Evolutionary conservation across 1,284 basidiomycete genomes (phyloP), one percentile per base, ranked within the genome.

Genomic region (Meripilus lineatus): DNA sequence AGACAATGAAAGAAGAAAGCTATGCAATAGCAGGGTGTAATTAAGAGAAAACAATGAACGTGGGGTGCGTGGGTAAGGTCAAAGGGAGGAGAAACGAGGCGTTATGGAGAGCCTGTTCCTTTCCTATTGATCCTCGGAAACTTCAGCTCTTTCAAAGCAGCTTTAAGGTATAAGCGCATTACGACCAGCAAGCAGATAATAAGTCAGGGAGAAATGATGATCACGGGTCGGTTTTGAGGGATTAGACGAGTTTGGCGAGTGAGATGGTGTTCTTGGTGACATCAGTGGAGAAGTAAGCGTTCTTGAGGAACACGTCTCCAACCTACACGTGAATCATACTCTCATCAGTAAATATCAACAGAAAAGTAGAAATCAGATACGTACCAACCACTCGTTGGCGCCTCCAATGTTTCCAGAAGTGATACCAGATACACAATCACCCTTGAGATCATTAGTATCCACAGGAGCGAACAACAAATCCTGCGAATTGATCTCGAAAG

Each of bases 341-440:
- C 51, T 28, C 18, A n/a, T 46, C 45, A 50, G 38, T 23, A 36
- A 48, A 23, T 3, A 24, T 24, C 14, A 40, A 35, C 14, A 20
- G 6, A 40, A 40, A 10, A 40, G 37, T 43, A 32, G n/a, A 47
- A 48, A 48, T 43, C 28, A 44, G 24, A 43, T 18, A 56, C 75
- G 56, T 53, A 80, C 79, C 46, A 94, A 74, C 89, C 88, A 92
- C 58, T 87, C 77, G 18, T 69, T 74, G 21, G 73, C 71, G 45
- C 74, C 75, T 40, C 77, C 81, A 37, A 88, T 67, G 34, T 72
- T 62, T 13, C 84, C 86, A 6, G 81, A 66, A 8, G 76, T 73
- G 59, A 94, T 87, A 14, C 89, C 84, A 34, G 82, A 85, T 13
- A 81, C 59, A 59, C 92, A 94, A 45, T 79, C 74, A 26, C 86